Conservation (phyloP, 1,284 basidiomycete genomes). For the Tylopilus sp. region DNA sequence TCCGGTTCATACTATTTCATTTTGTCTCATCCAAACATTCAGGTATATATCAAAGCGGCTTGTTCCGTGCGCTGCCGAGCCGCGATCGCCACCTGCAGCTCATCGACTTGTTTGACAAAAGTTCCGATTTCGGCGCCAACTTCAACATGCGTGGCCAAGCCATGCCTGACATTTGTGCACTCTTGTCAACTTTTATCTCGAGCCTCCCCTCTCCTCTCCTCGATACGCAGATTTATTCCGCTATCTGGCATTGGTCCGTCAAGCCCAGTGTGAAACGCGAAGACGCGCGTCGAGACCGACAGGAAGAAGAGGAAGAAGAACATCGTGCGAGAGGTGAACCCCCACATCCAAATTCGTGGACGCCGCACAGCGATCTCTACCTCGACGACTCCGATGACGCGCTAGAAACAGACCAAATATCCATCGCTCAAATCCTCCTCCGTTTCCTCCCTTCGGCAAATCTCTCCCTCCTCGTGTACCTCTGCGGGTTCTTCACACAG, state of each 20-base stretch:
- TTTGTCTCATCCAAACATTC: neutral
- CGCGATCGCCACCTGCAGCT: slow-evolving; percentile 37
- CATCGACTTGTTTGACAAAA: slow-evolving; percentile 35
- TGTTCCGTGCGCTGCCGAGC: slow-evolving; percentile 44
- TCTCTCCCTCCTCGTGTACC: slow-evolving; percentile 57
- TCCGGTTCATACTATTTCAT: neutral
- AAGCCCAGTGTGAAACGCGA: slow-evolving; percentile 39
- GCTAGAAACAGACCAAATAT: slow-evolving; percentile 37
- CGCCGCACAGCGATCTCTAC: slow-evolving; percentile 6
- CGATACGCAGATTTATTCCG: slow-evolving; percentile 40
- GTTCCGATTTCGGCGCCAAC: slow-evolving; percentile 32
- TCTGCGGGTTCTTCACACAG: slow-evolving; percentile 56
- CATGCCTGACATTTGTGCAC: slow-evolving; percentile 56
- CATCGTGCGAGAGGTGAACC: slow-evolving; percentile 22
- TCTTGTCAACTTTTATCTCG: slow-evolving; percentile 56
- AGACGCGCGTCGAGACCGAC: slow-evolving; percentile 26
- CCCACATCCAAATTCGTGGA: slow-evolving; percentile 1
- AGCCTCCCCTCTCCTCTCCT: slow-evolving; percentile 53
- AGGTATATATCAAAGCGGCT: slow-evolving; percentile 45
- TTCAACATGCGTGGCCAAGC: slow-evolving; percentile 47
- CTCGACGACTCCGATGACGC: slow-evolving; percentile 17
- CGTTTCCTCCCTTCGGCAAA: slow-evolving; percentile 56
- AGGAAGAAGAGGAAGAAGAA: slow-evolving; percentile 28
- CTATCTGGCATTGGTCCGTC: slow-evolving; percentile 52
- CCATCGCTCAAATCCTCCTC: slow-evolving; percentile 51